Evolutionary conservation across 2,329 filamentous ascomycete species (phyloP).

Genomic region (Fusarium praegraminearum): DNA sequence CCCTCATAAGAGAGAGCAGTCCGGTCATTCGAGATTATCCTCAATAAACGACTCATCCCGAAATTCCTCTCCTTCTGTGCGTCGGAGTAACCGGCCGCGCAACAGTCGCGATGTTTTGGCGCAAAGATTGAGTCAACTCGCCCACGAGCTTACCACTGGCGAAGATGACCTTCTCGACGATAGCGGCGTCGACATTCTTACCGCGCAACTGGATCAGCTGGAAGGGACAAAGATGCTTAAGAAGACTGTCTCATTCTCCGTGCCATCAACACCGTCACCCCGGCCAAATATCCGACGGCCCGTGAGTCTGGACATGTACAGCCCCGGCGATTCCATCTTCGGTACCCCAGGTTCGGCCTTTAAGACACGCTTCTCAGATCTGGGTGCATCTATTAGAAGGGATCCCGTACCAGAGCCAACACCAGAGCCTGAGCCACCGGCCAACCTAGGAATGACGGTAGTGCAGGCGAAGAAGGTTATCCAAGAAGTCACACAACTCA

Average conservation of each 20-base stretch:
- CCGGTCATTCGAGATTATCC: conserved; percentile 40
- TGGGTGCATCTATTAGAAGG: conserved; percentile 53
- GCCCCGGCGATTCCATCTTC: conserved; percentile 50
- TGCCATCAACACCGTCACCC: conserved; percentile 37
- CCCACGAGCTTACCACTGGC: conserved; percentile 53
- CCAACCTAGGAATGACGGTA: conserved; percentile 50
- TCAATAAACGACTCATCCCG: conserved; percentile 40
- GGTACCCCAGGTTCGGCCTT: conserved; percentile 54
- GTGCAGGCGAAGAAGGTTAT: conserved; percentile 55
- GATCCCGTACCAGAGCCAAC: conserved; percentile 46
- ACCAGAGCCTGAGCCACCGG: conserved; percentile 46
- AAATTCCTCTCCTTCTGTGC: conserved; percentile 44
- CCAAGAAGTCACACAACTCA: conserved; percentile 57
- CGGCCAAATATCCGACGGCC: conserved; percentile 33
- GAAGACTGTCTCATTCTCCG: conserved; percentile 41
- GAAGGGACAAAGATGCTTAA: conserved; percentile 42
- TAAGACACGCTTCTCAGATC: conserved; percentile 56
- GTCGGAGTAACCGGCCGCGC: conserved; percentile 30
- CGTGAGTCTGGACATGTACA: conserved; percentile 46
- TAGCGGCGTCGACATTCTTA: conserved; percentile 52
- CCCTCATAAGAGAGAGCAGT: conserved; percentile 50
- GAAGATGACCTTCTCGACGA: conserved; percentile 53
- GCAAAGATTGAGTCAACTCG: conserved; percentile 55
- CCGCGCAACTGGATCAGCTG: conserved; percentile 55
- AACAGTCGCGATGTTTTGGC: conserved; percentile 57